Percentiles rank a stretch among this genome's conserved stretches.
Conservation (phyloP, 1,284 basidiomycete genomes). For the Moesziomyces sp. region DNA sequence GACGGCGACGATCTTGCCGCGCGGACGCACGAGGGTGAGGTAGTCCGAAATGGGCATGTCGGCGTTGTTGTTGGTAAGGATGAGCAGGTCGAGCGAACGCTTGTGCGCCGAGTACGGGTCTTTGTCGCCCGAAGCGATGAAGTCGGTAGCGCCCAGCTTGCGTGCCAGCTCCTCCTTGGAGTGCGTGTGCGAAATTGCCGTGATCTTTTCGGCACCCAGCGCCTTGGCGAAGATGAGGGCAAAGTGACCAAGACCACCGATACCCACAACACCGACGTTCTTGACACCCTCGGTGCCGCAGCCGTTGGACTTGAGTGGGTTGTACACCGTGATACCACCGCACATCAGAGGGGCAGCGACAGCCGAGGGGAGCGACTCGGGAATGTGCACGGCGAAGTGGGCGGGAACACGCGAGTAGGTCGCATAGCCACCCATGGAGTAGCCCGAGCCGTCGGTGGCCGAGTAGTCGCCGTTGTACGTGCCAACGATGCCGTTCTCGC, state of each 20-base stretch:
- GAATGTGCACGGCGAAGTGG: slow-evolving; percentile 64
- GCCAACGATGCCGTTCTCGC: slow-evolving; percentile 38
- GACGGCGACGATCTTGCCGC: slow-evolving; percentile 69
- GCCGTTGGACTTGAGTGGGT: slow-evolving; percentile 61
- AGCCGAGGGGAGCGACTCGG: slow-evolving; percentile 55
- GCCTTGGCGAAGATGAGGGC: slow-evolving; percentile 61
- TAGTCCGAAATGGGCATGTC: slow-evolving; percentile 68
- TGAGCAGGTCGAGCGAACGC: slow-evolving; percentile 69
- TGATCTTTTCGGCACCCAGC: slow-evolving; percentile 55
- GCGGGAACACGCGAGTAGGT: slow-evolving; percentile 55
- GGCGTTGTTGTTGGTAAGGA: slow-evolving; percentile 69
- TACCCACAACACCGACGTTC: slow-evolving; percentile 59
- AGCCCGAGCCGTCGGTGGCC: slow-evolving; percentile 68
- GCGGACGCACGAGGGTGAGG: slow-evolving; percentile 68
- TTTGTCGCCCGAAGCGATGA: slow-evolving; percentile 47
- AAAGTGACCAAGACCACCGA: slow-evolving; percentile 62
- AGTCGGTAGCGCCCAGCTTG: slow-evolving; percentile 58
- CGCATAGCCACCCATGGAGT: slow-evolving; percentile 57
- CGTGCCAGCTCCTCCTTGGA: slow-evolving; percentile 53
- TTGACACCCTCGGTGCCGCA: slow-evolving; percentile 51
- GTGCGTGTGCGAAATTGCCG: slow-evolving; percentile 56
- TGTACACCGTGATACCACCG: slow-evolving; percentile 64
- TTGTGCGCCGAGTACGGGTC: slow-evolving; percentile 56
- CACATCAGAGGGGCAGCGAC: slow-evolving; percentile 64
- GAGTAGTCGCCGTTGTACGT: slow-evolving; percentile 71